These are phyloP conservation scores for Dujonia santamariae DNA, from an alignment of 1,139 yeast genomes.

Conservation along the genomic window DNA sequence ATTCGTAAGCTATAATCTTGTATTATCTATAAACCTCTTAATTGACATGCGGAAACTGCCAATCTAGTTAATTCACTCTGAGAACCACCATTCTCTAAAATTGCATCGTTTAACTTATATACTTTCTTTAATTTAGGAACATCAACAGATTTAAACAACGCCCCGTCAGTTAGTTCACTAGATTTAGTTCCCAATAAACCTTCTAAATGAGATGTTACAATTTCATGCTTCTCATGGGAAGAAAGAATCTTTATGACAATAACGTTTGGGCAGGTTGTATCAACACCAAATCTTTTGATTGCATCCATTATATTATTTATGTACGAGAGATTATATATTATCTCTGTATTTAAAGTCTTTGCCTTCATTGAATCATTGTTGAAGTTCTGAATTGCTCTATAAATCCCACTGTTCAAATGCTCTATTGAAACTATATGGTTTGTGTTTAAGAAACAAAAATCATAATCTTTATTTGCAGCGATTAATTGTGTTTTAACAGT, in stretches of 20 bases:
- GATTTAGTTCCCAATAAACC: slow-evolving; percentile 14
- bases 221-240: slow-evolving; percentile 8
- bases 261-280: slow-evolving; percentile 23
- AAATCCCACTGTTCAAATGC: slow-evolving; percentile 31
- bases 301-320: slow-evolving; percentile 45
- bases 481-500: slow-evolving; percentile 28
- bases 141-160: slow-evolving; percentile 21
- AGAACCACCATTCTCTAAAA: slow-evolving; percentile 12
- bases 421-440: slow-evolving; percentile 35
- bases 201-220: slow-evolving; percentile 14
- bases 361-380: slow-evolving; percentile 30
- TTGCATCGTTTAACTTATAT: slow-evolving; percentile 37
- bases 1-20: no score
- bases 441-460: slow-evolving; percentile 40
- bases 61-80: slow-evolving; percentile 31
- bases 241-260: slow-evolving; percentile 31
- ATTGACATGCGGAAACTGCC: slow-evolving; percentile 37
- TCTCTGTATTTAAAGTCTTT: slow-evolving; percentile 41
- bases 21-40: slow-evolving; percentile 25
- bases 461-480: slow-evolving; percentile 30
- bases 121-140: slow-evolving; percentile 32
- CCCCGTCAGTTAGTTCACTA: slow-evolving; percentile 22
- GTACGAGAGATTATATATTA: slow-evolving; percentile 40
- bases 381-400: slow-evolving; percentile 32
- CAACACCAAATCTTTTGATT: slow-evolving; percentile 40